A percentile compares a stretch with the other conserved stretches of the same genome.
phyloP scores from a whole-genome alignment of 2,329 filamentous ascomycete genomes.

The Rachicladosporium sp. region DNA sequence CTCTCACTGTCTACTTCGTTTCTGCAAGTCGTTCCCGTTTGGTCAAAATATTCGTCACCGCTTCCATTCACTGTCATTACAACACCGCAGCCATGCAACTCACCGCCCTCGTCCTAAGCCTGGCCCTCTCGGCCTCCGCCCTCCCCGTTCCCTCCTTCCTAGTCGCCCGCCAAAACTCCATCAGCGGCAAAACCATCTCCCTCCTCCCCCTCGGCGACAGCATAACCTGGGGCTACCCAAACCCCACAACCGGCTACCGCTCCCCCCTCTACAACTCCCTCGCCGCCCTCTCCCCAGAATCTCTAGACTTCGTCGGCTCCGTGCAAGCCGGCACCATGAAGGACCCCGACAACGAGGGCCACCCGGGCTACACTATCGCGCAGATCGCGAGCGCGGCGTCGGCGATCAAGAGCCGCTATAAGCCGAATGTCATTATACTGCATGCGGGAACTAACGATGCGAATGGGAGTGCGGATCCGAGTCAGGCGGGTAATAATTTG shows the following conservation, averaged over 20 bases:
- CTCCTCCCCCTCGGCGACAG: conserved; percentile 4
- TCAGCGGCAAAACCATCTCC: conserved; percentile 1
- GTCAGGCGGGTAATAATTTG: conserved; percentile 1
- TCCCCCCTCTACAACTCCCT: conserved; percentile 4
- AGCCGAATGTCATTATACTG: conserved; percentile 6
- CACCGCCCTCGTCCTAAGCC: conserved; percentile 1
- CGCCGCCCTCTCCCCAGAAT: conserved; percentile 2
- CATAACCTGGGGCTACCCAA: conserved; percentile 2
- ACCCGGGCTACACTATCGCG: conserved; percentile 6
- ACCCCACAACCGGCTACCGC: conserved; percentile 4
- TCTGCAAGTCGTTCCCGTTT: too few species aligned
- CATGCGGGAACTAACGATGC: conserved; percentile 8
- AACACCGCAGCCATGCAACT: too few species aligned
- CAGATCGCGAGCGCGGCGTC: conserved; percentile 6
- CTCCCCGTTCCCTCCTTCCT: background rate
- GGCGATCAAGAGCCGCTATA: background rate
- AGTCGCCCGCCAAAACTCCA: background rate
- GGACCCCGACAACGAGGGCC: conserved; percentile 8
- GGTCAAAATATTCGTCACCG: too few species aligned
- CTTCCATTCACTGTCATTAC: too few species aligned
- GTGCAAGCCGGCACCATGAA: conserved; percentile 6
- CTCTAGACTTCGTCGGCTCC: conserved; percentile 5
- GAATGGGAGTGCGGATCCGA: conserved; percentile 2
- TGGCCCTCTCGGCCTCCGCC: conserved; percentile 2
- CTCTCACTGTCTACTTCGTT: too few species aligned